phyloP scores from a whole-genome alignment of 2,329 filamentous ascomycete genomes.

The Verruconis gallopava region DNA sequence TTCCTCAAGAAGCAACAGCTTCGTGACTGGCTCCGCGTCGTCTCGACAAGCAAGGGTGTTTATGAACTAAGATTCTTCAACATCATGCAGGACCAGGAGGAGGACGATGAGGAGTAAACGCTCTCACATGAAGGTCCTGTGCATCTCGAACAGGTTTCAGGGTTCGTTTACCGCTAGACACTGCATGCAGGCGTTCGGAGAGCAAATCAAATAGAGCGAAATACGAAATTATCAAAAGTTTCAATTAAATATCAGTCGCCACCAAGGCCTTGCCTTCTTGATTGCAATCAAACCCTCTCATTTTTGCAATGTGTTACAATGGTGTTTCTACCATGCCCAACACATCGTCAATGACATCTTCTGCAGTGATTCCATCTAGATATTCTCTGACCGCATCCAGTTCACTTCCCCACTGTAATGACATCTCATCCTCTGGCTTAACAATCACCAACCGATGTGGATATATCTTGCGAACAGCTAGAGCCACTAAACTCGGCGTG shows the following conservation, averaged over 20 bases:
- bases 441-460: conserved; percentile 68
- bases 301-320: no score
- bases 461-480: conserved; percentile 81
- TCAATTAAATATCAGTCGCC: no score
- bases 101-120: conserved; percentile 98
- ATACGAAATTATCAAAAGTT: no score
- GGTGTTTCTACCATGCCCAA: conserved; percentile 44
- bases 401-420: conserved; percentile 86
- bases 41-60: conserved; percentile 93
- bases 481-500: conserved; percentile 67
- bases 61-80: conserved; percentile 99
- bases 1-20: conserved; percentile 99
- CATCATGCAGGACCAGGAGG: conserved; percentile 94
- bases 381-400: conserved; percentile 53
- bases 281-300: no score
- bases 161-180: no score
- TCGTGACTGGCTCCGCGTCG: conserved; percentile 98
- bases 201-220: no score
- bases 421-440: conserved; percentile 59
- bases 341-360: conserved; percentile 46
- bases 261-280: no score
- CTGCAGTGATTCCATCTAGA: conserved; percentile 45
- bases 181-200: no score
- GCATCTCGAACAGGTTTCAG: no score
- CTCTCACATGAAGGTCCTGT: no score